Conservation (phyloP, 2,329 filamentous ascomycete species). For the Penicillium sp. region DNA sequence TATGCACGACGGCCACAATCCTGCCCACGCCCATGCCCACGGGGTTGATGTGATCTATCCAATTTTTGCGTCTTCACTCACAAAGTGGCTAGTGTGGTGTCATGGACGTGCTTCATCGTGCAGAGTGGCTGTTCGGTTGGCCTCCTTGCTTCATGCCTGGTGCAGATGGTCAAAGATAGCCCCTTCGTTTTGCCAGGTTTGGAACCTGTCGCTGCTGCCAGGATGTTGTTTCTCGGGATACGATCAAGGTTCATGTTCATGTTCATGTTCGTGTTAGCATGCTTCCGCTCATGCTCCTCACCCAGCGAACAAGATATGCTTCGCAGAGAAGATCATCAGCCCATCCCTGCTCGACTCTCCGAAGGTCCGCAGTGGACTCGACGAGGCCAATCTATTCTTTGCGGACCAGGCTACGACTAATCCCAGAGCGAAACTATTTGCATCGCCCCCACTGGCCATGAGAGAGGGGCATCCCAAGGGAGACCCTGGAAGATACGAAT, state of each 20-base stretch:
- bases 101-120: slow-evolving; percentile 8
- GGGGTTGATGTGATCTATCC: slow-evolving; percentile 21
- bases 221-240: not conserved
- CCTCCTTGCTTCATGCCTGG: slow-evolving; percentile 17
- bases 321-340: not conserved
- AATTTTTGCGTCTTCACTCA: slow-evolving; percentile 6
- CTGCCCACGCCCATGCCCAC: not conserved
- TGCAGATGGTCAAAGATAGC: slow-evolving; percentile 1
- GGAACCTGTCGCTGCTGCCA: slow-evolving; percentile 12
- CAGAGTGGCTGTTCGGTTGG: slow-evolving; percentile 9
- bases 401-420: not conserved
- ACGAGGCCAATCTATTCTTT: not conserved
- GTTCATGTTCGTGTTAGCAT: not conserved
- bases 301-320: not conserved
- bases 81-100: slow-evolving; percentile 24
- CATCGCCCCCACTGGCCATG: slow-evolving; percentile 18
- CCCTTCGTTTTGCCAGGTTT: slow-evolving; percentile 2
- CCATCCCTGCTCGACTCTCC: slow-evolving; percentile 8
- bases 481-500: slow-evolving; percentile 13
- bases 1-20: not conserved
- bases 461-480: slow-evolving; percentile 8
- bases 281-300: too few species aligned
- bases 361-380: not conserved
- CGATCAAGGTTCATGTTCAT: slow-evolving; percentile 2
- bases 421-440: not conserved